Base-by-base conservation (phyloP, 1,139 yeast species). In the Magnusiomyces paraingens region DNA sequence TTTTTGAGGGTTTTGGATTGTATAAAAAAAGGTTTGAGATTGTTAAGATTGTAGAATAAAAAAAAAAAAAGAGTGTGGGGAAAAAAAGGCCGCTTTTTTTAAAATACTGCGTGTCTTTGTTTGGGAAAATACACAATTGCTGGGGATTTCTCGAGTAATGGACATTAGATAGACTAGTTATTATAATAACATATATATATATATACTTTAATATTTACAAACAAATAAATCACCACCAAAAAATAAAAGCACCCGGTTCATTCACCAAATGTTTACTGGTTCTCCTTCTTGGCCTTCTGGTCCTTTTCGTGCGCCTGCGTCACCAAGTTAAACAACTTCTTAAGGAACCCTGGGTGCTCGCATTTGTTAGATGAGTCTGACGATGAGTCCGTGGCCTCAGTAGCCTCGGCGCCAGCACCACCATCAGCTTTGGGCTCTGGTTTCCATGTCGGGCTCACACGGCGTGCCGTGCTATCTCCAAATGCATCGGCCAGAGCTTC, bases 401-500 rank as follows among this genome's bases (percentile, higher is more conserved):
- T 46, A 10, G 2, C 21, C 2, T 48, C 52, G 39, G 20, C 43
- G 42, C 26, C 20, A 43, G 41, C 17, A 15, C 35, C 43, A 3
- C 15, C 20, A 15, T 12, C 40, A 17, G 46, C 20, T 12, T 50
- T 17, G 14, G 39, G 35, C 46, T 54, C 55, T 21, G 56, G 42
- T 22, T 73, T 66, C 54, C 77, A 73, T 36, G 79, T 72, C 55
- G 81, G 78, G 59, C 80, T 82, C 12, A 83, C 75, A 59, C 93
- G 75, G 62, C 80, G 86, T 2, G 99, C 98, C 35, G 77, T 78
- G 49, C 75, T 75, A 67, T 93, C 99, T 57, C 86, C 82, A 54
- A 86, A 79, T 2, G 95, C 85, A 66, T 89, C 96, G 0, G 99
- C 99, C 59, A 93, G 77, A 0, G 97, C 96, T 68, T 94, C 99